Evolutionary conservation across 73 alveolate genomes (phyloP).

Genomic region (Tetrahymena thermophila): DNA sequence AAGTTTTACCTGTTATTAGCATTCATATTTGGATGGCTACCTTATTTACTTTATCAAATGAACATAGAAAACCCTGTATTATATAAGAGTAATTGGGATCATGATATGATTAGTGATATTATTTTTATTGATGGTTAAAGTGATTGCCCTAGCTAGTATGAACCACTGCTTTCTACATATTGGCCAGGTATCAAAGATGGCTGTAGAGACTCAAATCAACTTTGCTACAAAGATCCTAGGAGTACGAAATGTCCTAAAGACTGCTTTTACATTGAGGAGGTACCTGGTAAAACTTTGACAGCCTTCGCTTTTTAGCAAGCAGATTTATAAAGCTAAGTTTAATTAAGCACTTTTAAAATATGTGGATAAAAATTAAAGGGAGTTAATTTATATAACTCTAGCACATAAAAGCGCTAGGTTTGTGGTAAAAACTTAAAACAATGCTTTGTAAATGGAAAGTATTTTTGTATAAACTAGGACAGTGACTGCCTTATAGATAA

Average conservation of each 20-base stretch:
- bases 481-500: not conserved
- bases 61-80: not conserved
- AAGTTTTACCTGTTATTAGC: not conserved
- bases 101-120: not conserved
- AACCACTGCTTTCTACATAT: not conserved
- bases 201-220: not conserved
- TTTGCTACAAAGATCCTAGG: not conserved
- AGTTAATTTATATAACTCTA: not conserved
- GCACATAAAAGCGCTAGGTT: not conserved
- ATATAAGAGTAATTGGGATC: not conserved
- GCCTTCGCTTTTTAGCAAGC: not conserved
- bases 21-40: not conserved
- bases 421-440: not conserved
- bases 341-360: not conserved
- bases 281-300: not conserved
- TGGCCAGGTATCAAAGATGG: not conserved
- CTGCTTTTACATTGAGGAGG: not conserved
- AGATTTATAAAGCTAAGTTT: not conserved
- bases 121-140: not conserved
- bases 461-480: not conserved
- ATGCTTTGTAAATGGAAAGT: not conserved
- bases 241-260: not conserved
- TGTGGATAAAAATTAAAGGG: not conserved
- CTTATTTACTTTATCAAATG: not conserved
- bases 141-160: not conserved